These are phyloP conservation scores for Coemansia interrupta DNA, from an alignment of 192 early-diverging fungal genomes.

Conservation along the genomic window DNA sequence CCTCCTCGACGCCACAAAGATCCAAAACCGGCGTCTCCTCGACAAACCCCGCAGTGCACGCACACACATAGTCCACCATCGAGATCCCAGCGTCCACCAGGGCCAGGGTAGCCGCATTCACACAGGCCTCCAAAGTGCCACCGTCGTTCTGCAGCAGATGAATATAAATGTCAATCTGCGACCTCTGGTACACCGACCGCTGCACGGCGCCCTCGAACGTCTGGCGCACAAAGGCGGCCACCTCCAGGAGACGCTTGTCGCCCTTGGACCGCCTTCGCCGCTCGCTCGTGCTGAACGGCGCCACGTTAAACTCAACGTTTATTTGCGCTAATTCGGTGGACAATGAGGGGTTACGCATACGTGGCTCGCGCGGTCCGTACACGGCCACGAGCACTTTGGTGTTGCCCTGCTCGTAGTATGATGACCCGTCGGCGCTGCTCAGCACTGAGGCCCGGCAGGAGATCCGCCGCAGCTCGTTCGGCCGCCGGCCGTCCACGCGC, in stretches of 20 bases:
- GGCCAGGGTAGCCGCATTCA: slow-evolving; percentile 81
- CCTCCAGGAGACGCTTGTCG: slow-evolving; percentile 89
- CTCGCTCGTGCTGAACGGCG: slow-evolving; percentile 87
- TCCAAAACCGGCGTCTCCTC: slow-evolving; percentile 72
- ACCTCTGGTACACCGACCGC: slow-evolving; percentile 70
- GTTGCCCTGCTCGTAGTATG: slow-evolving; percentile 94
- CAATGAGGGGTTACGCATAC: slow-evolving; percentile 49
- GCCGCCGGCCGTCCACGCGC: slow-evolving; percentile 87
- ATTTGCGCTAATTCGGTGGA: slow-evolving; percentile 79
- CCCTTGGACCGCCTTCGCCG: slow-evolving; percentile 76
- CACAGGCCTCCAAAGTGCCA: slow-evolving; percentile 71
- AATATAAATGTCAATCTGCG: slow-evolving; percentile 89
- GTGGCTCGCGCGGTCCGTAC: slow-evolving; percentile 85
- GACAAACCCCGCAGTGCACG: slow-evolving; percentile 82
- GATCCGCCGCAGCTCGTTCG: slow-evolving; percentile 83
- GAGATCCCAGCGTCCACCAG: slow-evolving; percentile 78
- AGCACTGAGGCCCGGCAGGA: slow-evolving; percentile 74
- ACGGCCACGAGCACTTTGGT: slow-evolving; percentile 89
- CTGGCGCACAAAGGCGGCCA: slow-evolving; percentile 78
- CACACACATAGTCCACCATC: slow-evolving; percentile 80
- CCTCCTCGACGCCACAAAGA: slow-evolving; percentile 86
- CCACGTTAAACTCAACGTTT: slow-evolving; percentile 87
- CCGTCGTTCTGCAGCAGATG: slow-evolving; percentile 95
- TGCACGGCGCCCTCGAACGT: slow-evolving; percentile 89
- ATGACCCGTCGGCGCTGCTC: slow-evolving; percentile 84